phyloP scores from a whole-genome alignment of 768 basidiomycete species.

The Tubosaeta sp. region DNA sequence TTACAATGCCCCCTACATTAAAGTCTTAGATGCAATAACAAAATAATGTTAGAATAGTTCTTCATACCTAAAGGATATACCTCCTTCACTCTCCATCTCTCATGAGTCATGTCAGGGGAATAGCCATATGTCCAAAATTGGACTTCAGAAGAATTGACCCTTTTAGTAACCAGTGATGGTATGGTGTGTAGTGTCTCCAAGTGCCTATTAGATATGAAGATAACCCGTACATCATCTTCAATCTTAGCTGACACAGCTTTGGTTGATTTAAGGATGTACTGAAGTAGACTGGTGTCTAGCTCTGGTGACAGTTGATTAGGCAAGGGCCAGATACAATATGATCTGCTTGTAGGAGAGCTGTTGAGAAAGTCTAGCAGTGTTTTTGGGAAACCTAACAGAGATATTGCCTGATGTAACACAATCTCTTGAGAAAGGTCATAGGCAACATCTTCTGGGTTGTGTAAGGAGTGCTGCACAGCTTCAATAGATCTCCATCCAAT shows the following conservation, averaged over 20 bases:
- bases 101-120: slow-evolving; percentile 46
- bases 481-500: slow-evolving; percentile 15
- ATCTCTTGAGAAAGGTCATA: slow-evolving; percentile 8
- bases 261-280: slow-evolving; percentile 41
- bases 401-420: slow-evolving; percentile 23
- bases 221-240: slow-evolving; percentile 40
- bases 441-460: background rate
- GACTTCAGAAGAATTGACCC: slow-evolving; percentile 40
- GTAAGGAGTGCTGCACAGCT: slow-evolving; percentile 5
- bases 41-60: background rate
- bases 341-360: slow-evolving; percentile 28
- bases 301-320: slow-evolving; percentile 27
- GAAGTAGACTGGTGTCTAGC: slow-evolving; percentile 43
- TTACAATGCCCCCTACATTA: slow-evolving; percentile 61
- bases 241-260: slow-evolving; percentile 36
- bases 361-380: slow-evolving; percentile 45
- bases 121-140: slow-evolving; percentile 71
- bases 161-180: slow-evolving; percentile 45
- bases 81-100: slow-evolving; percentile 59
- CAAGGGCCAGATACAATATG: slow-evolving; percentile 49
- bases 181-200: slow-evolving; percentile 46
- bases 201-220: slow-evolving; percentile 67
- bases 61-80: slow-evolving; percentile 64
- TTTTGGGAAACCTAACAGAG: slow-evolving; percentile 45
- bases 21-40: slow-evolving; percentile 1